Evolutionary conservation across 1,284 basidiomycete species (phyloP).

Genomic region (Puccinia hordei): DNA sequence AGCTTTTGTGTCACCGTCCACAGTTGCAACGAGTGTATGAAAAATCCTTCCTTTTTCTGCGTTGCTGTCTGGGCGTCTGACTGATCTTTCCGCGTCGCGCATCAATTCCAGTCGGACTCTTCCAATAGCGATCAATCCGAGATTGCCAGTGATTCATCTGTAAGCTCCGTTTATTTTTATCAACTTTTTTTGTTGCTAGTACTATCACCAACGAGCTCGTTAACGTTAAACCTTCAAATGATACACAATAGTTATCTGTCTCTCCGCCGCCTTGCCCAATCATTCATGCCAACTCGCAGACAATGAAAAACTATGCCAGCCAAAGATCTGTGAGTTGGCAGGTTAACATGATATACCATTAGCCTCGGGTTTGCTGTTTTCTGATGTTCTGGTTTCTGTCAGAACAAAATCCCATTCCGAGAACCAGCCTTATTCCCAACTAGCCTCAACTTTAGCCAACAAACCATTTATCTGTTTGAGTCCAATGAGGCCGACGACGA

Average conservation of each 20-base stretch:
- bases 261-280: not conserved
- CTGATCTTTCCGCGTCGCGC: no score
- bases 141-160: not conserved
- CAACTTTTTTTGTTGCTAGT: no score
- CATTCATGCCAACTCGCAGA: not conserved
- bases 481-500: not conserved
- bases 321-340: not conserved
- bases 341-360: no score
- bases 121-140: not conserved
- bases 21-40: not conserved
- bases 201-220: no score
- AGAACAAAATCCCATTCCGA: constrained; percentile 20
- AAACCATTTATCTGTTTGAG: constrained; percentile 11
- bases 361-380: not conserved
- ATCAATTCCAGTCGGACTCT: not conserved
- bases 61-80: no score
- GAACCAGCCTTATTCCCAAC: constrained; percentile 16
- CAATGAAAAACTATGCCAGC: constrained; percentile 9
- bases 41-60: no score
- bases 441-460: constrained; percentile 28
- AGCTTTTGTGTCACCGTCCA: not conserved
- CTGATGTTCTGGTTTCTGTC: not conserved
- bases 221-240: no score
- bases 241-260: not conserved
- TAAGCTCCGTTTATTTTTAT: not conserved